Percentiles rank a stretch among this genome's conserved stretches.
Evolutionary conservation across 2,329 filamentous ascomycete genomes (phyloP).

Genomic region (Sporothrix sp.): DNA sequence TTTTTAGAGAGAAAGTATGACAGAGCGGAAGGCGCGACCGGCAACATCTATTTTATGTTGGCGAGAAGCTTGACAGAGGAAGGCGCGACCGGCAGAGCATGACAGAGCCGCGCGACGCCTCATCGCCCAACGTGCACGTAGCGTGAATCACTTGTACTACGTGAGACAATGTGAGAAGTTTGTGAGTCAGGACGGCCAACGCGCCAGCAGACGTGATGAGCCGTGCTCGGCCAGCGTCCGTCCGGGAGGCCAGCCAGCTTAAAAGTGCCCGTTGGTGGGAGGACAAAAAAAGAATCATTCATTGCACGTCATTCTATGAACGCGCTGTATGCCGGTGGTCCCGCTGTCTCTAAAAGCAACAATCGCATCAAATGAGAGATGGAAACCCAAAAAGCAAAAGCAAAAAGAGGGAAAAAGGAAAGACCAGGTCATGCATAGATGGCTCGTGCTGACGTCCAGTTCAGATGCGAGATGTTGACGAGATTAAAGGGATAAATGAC

Average conservation of each 20-base stretch:
- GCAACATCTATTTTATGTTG: too few relatives aligned
- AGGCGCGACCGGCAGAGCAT: too few relatives aligned
- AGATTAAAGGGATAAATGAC: background rate
- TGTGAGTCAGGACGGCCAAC: too few relatives aligned
- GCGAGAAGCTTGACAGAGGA: too few relatives aligned
- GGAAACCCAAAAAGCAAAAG: background rate
- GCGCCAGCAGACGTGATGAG: too few relatives aligned
- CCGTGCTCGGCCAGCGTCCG: conserved; percentile 42
- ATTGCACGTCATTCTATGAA: conserved; percentile 2
- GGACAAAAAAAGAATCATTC: conserved; percentile 2
- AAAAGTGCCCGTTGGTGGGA: background rate
- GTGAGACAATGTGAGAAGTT: too few relatives aligned
- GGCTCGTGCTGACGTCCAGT: conserved; percentile 12
- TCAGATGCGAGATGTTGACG: conserved; percentile 5
- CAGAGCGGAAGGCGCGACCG: too few relatives aligned
- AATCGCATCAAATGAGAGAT: background rate
- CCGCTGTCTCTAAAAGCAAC: background rate
- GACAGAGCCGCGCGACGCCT: too few relatives aligned
- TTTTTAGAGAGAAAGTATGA: too few relatives aligned
- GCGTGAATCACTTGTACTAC: too few relatives aligned
- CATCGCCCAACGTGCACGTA: too few relatives aligned
- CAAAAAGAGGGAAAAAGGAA: conserved; percentile 4
- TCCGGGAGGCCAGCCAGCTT: background rate
- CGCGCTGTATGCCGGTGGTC: conserved; percentile 3
- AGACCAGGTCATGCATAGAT: conserved; percentile 3